A percentile compares a stretch with the other conserved stretches of the same genome.
phyloP scores from a whole-genome alignment of 352 stramenopile species.

The Plasmopara halstedii region DNA sequence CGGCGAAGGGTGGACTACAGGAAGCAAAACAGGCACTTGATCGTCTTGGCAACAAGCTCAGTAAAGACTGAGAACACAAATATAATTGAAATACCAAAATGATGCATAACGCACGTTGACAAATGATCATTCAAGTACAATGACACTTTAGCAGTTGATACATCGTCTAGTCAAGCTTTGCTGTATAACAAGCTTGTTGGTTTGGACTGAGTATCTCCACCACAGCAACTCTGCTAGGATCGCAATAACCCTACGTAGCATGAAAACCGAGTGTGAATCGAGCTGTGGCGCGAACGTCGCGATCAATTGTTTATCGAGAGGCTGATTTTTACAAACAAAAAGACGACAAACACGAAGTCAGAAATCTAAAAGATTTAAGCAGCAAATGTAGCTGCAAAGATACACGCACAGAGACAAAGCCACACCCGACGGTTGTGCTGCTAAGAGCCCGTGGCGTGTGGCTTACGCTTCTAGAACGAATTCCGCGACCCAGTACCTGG shows the following conservation, averaged over 20 bases:
- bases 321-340: constrained; percentile 16
- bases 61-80: constrained; percentile 9
- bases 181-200: constrained; percentile 1
- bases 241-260: background rate
- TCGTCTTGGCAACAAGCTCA: constrained; percentile 41
- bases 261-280: background rate
- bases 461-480: constrained; percentile 32
- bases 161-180: background rate
- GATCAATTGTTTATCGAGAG: constrained; percentile 31
- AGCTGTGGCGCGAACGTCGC: constrained; percentile 7
- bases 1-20: constrained; percentile 41
- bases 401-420: constrained; percentile 30
- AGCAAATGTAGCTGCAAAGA: constrained; percentile 17
- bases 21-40: constrained; percentile 48
- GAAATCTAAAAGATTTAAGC: constrained; percentile 14
- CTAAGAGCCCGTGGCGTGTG: constrained; percentile 18
- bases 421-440: constrained; percentile 20
- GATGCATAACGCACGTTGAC: constrained; percentile 2
- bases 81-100: too few relatives aligned
- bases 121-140: background rate
- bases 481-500: constrained; percentile 51
- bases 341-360: constrained; percentile 24
- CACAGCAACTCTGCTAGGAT: background rate
- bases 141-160: background rate
- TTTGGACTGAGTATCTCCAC: constrained; percentile 1